A percentile compares a stretch with the other conserved stretches of the same genome.
These are phyloP conservation scores for Annona squamosa DNA, from an alignment of 164 flowering plant genomes.

Conservation along the genomic window DNA sequence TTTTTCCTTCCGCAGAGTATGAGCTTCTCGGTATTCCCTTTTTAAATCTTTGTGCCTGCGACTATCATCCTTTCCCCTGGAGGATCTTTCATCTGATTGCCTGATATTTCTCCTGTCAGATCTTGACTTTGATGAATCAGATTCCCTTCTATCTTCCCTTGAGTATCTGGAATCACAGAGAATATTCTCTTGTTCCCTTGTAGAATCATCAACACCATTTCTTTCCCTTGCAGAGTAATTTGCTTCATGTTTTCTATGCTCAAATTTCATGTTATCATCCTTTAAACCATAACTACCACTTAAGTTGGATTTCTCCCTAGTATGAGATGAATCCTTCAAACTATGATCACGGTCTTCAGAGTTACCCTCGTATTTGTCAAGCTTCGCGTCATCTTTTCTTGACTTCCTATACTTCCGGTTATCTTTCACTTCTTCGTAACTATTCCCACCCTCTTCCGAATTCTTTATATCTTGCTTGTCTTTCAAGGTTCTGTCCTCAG, in stretches of 20 bases:
- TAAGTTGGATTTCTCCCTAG: background rate
- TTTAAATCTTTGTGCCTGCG: constrained; percentile 7
- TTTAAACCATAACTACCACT: constrained; percentile 5
- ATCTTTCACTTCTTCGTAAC: background rate
- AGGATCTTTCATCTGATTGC: constrained; percentile 8
- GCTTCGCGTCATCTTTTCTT: constrained; percentile 3
- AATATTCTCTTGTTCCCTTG: constrained; percentile 8
- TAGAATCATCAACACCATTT: background rate
- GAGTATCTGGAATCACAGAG: constrained; percentile 9
- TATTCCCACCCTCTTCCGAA: constrained; percentile 1
- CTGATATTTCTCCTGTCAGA: constrained; percentile 14
- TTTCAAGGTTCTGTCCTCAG: constrained; percentile 1
- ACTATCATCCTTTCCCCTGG: constrained; percentile 8
- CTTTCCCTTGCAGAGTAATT: background rate
- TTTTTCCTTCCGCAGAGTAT: constrained; percentile 1
- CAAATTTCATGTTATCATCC: constrained; percentile 8
- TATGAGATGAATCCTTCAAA: background rate
- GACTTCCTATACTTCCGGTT: constrained; percentile 11
- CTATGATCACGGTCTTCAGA: constrained; percentile 5
- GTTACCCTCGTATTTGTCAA: constrained; percentile 1
- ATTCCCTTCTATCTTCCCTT: constrained; percentile 13
- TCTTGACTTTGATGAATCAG: constrained; percentile 12
- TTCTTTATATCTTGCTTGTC: constrained; percentile 12
- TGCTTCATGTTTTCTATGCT: constrained; percentile 11
- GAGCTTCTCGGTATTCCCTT: constrained; percentile 1